Evolutionary conservation across 805 yeast genomes (phyloP), one percentile per base, ranked within the genome.

Genomic region (Starmerella riodocensis): DNA sequence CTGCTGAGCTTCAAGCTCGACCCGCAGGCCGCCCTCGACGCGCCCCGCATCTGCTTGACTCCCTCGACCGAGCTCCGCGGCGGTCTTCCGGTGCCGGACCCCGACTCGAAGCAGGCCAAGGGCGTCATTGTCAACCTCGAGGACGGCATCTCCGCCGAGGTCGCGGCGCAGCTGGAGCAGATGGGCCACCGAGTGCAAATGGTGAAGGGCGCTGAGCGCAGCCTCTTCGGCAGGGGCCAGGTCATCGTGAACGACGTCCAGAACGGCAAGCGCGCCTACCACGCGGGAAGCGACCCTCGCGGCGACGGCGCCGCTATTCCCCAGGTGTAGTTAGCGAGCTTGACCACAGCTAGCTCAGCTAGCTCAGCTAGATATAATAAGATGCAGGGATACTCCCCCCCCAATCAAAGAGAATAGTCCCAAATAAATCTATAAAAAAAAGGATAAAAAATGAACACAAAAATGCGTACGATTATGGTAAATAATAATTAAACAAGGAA

Each of bases 261-360:
- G n/a, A 50, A 59, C 20, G 71, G 69, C 2, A 49, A 53, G 12
- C 56, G 69, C 28, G 66, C 75, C 2, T 76, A 71, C 54, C 63
- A 76, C 29, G 93, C 73, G 9, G 93, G 93, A 1, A 72, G 80
- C 39, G 93, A 81, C 49, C 69, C 65, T n/a, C 66, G 93, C 38
- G 93, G 86, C n/a, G 93, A 81, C 56, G 93, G 93, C 6, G 78
- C 79, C 2, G 76, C 88, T 9, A 70, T 70, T 13, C 75, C 83
- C 4, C 60, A 65, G 40, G 41, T 67, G 16, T 67, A 50, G 32
- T 22, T 22, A 22, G 24, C 24, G n/a, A n/a, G n/a, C n/a, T n/a
- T n/a, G n/a, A n/a, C n/a, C n/a, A n/a, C n/a, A n/a, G n/a, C n/a
- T n/a, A n/a, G n/a, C n/a, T n/a, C n/a, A n/a, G n/a, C n/a, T n/a